phyloP scores from a whole-genome alignment of 345 rosid species.

The Eucalyptus regnans region DNA sequence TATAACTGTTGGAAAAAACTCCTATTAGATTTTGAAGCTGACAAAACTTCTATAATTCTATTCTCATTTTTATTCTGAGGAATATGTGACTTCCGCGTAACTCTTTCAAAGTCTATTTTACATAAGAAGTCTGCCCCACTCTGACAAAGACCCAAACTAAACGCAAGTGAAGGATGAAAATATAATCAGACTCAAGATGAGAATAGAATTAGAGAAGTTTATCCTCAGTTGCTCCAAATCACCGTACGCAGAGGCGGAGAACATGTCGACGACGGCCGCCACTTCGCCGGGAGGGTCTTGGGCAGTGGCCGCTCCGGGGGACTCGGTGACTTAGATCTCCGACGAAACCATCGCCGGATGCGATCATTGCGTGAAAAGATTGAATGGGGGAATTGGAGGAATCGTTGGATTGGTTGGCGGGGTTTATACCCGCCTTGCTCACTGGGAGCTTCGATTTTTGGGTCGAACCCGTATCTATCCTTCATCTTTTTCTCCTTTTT shows the following conservation, averaged over 20 bases:
- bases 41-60: too few relatives aligned
- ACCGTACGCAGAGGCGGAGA: slow-evolving; percentile 68
- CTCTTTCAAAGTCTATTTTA: too few relatives aligned
- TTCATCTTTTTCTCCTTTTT: not conserved
- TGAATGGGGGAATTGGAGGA: not conserved
- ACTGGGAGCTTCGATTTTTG: not conserved
- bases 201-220: too few relatives aligned
- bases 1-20: too few relatives aligned
- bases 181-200: too few relatives aligned
- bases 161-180: too few relatives aligned
- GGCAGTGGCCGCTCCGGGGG: slow-evolving; percentile 13
- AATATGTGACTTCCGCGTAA: too few relatives aligned
- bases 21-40: too few relatives aligned
- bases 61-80: too few relatives aligned
- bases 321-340: slow-evolving; percentile 41
- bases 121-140: too few relatives aligned
- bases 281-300: slow-evolving; percentile 3
- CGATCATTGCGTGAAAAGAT: not conserved
- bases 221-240: slow-evolving; percentile 46
- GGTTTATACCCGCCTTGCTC: not conserved
- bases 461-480: not conserved
- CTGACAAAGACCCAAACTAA: too few relatives aligned
- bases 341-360: slow-evolving; percentile 25
- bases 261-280: slow-evolving; percentile 27
- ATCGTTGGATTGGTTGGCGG: not conserved